A percentile compares a stretch with the other conserved stretches of the same genome.
phyloP scores from a whole-genome alignment of 2,329 filamentous ascomycete species.

The Achaetomium macrosporum region DNA sequence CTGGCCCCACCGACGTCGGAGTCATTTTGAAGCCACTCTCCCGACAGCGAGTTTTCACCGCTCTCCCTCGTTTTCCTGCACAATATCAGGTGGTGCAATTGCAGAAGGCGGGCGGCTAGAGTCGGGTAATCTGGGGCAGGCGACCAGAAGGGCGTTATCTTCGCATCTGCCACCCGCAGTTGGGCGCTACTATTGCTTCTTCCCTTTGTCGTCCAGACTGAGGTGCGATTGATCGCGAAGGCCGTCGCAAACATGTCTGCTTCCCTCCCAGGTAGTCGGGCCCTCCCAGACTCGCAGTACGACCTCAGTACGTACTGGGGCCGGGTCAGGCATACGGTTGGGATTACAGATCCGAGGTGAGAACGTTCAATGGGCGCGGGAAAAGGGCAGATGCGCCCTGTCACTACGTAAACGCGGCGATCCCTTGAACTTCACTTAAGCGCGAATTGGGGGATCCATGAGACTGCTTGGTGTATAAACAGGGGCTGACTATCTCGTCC shows the following conservation, averaged over 20 bases:
- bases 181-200: not conserved
- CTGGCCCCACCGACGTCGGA: slow-evolving; percentile 20
- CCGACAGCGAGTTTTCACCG: slow-evolving; percentile 10
- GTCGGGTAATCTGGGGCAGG: not conserved
- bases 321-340: slow-evolving; percentile 80
- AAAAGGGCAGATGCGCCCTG: slow-evolving; percentile 3
- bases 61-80: slow-evolving; percentile 10
- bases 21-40: slow-evolving; percentile 11
- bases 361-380: slow-evolving; percentile 30
- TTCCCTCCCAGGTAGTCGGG: slow-evolving; percentile 62
- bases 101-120: not conserved
- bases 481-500: slow-evolving; percentile 5
- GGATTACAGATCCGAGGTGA: slow-evolving; percentile 94
- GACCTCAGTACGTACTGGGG: slow-evolving; percentile 93
- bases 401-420: not conserved
- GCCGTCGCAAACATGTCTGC: slow-evolving; percentile 49
- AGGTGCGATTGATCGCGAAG: not conserved
- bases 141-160: not conserved
- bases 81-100: not conserved
- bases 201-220: not conserved
- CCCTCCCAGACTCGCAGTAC: slow-evolving; percentile 87
- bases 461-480: not conserved
- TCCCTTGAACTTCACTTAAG: not conserved
- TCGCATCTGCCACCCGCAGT: not conserved
- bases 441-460: not conserved